Conservation (phyloP, 2,329 filamentous ascomycete species). For the Aureobasidium sp. region DNA sequence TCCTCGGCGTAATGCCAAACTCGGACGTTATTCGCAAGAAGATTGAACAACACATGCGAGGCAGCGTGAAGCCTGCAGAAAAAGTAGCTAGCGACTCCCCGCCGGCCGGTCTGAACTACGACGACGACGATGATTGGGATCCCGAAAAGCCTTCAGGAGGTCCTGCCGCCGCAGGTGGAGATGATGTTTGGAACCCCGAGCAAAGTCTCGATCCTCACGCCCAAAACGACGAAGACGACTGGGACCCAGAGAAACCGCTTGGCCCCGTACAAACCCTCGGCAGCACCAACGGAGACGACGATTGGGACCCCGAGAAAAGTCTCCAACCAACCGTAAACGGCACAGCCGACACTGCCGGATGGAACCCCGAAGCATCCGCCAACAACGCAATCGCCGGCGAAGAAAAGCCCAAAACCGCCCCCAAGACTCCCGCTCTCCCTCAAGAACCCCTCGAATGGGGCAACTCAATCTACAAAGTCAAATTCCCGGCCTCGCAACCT, state of each 20-base stretch:
- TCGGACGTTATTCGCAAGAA: slow-evolving; percentile 78
- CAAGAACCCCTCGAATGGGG: slow-evolving; percentile 67
- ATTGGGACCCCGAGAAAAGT: slow-evolving; percentile 38
- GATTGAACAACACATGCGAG: slow-evolving; percentile 69
- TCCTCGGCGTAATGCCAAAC: slow-evolving; percentile 95
- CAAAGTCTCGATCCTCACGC: slow-evolving; percentile 29
- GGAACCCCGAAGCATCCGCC: slow-evolving; percentile 31
- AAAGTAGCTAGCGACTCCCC: slow-evolving; percentile 24
- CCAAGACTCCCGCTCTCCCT: slow-evolving; percentile 33
- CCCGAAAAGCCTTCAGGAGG: slow-evolving; percentile 25
- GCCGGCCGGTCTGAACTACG: slow-evolving; percentile 20
- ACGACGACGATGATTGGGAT: slow-evolving; percentile 31
- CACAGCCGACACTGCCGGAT: slow-evolving; percentile 21
- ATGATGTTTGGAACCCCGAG: slow-evolving; percentile 39
- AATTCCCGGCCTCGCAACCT: slow-evolving; percentile 63
- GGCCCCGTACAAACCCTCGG: slow-evolving; percentile 21
- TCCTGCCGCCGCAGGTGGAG: slow-evolving; percentile 33
- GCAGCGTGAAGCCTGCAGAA: slow-evolving; percentile 35
- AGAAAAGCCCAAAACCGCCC: slow-evolving; percentile 18
- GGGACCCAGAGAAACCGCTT: slow-evolving; percentile 27
- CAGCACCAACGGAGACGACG: slow-evolving; percentile 27
- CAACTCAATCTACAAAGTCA: slow-evolving; percentile 85
- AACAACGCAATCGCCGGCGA: slow-evolving; percentile 29
- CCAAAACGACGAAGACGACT: slow-evolving; percentile 31
- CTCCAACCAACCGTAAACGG: slow-evolving; percentile 33